A percentile compares a stretch with the other conserved stretches of the same genome.
phyloP scores from a whole-genome alignment of 768 basidiomycete genomes.

The Dacryopinax primogenitus region DNA sequence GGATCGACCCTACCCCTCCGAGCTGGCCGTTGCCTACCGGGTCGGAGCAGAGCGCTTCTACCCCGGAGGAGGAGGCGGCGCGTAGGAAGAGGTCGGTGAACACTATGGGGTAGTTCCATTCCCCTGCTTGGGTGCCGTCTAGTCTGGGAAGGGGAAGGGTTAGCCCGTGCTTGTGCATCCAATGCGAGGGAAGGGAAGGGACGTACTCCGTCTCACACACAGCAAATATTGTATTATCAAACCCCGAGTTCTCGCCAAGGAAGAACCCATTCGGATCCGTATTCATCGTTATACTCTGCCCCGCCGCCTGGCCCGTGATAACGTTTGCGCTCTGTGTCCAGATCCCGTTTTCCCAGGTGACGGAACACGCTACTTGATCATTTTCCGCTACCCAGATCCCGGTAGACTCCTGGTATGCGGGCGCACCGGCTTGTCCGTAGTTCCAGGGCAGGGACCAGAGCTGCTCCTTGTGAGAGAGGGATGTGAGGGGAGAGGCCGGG shows the following conservation, averaged over 20 bases:
- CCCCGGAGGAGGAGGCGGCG: not conserved
- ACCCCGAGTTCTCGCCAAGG: not conserved
- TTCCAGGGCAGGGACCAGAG: constrained; percentile 5
- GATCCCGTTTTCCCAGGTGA: not conserved
- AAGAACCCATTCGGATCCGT: not conserved
- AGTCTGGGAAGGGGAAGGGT: not conserved
- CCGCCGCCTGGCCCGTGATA: not conserved
- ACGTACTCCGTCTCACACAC: constrained; percentile 6
- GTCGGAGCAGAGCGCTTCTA: not conserved
- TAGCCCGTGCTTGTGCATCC: not conserved
- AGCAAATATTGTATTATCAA: not conserved
- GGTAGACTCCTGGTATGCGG: not conserved
- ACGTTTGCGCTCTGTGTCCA: constrained; percentile 6
- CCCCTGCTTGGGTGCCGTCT: not conserved
- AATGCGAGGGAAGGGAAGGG: too few species aligned
- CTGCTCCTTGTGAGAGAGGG: not conserved
- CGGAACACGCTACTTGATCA: not conserved
- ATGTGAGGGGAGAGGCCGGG: not conserved
- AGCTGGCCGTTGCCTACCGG: not conserved
- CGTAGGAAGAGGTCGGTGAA: constrained; percentile 9
- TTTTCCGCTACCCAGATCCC: constrained; percentile 7
- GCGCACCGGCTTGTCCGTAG: not conserved
- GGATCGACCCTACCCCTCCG: not conserved
- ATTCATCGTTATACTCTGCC: not conserved
- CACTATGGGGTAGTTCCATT: constrained; percentile 3